Evolutionary conservation across 345 rosid species (phyloP).

Genomic region (Leavenworthia alabamica): DNA sequence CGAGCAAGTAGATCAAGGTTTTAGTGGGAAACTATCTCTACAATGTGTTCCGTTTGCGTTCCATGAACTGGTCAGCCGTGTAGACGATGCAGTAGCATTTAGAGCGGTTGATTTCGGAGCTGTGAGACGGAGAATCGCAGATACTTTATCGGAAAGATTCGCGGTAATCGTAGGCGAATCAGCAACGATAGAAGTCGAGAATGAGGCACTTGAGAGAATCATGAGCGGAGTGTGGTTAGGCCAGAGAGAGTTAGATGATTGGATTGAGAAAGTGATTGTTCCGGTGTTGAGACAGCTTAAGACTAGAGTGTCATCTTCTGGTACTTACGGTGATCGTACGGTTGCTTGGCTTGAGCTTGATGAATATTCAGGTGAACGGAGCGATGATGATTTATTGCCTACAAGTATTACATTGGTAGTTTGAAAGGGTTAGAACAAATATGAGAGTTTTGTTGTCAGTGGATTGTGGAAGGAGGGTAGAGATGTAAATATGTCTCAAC

Average conservation of each 20-base stretch:
- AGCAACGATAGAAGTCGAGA: slow-evolving; percentile 44
- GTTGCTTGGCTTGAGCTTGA: slow-evolving; percentile 31
- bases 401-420: slow-evolving; percentile 22
- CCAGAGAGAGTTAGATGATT: slow-evolving; percentile 58
- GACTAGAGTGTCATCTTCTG: slow-evolving; percentile 25
- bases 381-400: slow-evolving; percentile 19
- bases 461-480: slow-evolving; percentile 17
- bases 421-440: slow-evolving; percentile 5
- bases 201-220: slow-evolving; percentile 73
- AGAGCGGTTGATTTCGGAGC: slow-evolving; percentile 59
- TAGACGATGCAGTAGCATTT: slow-evolving; percentile 62
- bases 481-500: slow-evolving; percentile 31
- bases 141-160: slow-evolving; percentile 45
- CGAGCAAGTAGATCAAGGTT: slow-evolving; percentile 40
- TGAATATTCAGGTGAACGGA: slow-evolving; percentile 15
- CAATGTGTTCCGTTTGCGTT: slow-evolving; percentile 31
- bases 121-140: slow-evolving; percentile 37
- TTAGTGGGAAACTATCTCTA: slow-evolving; percentile 20
- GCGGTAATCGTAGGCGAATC: slow-evolving; percentile 34
- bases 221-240: slow-evolving; percentile 66
- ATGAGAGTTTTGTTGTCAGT: not conserved
- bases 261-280: slow-evolving; percentile 58
- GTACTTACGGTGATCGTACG: slow-evolving; percentile 23
- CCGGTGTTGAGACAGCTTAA: slow-evolving; percentile 63
- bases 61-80: slow-evolving; percentile 50